Evolutionary conservation across 2,329 filamentous ascomycete species (phyloP), one percentile per base, ranked within the genome.

Genomic region (Penicillium sp.): DNA sequence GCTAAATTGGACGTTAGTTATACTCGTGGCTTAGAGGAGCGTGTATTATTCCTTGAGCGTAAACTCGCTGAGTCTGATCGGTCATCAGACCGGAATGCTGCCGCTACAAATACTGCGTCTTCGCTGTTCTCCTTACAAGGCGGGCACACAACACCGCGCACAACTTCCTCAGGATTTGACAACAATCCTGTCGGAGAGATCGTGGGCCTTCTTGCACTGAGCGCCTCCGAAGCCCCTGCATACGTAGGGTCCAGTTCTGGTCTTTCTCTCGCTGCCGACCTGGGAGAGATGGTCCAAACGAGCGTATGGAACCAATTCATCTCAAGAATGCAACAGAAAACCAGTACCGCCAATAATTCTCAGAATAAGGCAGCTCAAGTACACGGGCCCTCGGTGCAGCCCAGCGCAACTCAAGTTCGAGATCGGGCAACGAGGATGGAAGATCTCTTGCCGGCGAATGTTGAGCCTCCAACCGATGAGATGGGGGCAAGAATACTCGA

Each of bases 291-390:
- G 77, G 79, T 82, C 9, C 79, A 82, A 60, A 77, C 78, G 0
- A 81, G 79, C 17, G 78, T 81, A 1, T 82, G 79, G 80, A 80
- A 80, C 46, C 81, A 82, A 58, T 76, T 78, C 2, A 66, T 81
- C 16, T 65, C 68, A 1, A 64, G 63, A 14, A 66, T 66, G 50
- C 61, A 65, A 31, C 55, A 58, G 17, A 59, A 58, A 35, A 59
- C 36, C 7, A 36, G 46, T 6, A n/a, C 59, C 56, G 36, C 57
- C 46, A 45, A 55, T 61, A 40, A 54, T 43, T 26, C 61, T 58
- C 49, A 58, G 52, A 50, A 14, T 5, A 14, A 42, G 19, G 16
- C 43, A 14, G 48, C 40, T 6, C 42, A 44, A 11, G 40, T 35
- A 8, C 31, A 55, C 1, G 56, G 56, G 12, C 57, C 62, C 2